Evolutionary conservation across 805 yeast genomes (phyloP), one percentile per base, ranked within the genome.

Genomic region (Ogataea sp.): DNA sequence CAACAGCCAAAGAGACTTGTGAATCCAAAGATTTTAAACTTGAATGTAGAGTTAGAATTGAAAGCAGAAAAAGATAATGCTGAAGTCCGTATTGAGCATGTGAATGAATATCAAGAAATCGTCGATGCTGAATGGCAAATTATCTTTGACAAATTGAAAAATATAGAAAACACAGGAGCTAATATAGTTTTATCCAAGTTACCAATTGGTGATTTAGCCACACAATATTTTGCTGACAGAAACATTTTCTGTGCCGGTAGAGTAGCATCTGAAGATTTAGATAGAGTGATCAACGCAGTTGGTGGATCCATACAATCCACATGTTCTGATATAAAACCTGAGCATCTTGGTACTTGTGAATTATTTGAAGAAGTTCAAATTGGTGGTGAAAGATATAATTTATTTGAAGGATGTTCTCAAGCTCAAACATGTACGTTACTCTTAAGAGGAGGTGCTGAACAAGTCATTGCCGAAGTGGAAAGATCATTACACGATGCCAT

Each of bases 71-170:
- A 88, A 68, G 98, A 93, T 62, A 93, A 93, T 58, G 98, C 98
- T 9, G 98, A 93, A 69, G 97, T 93, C 26, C 78, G 98, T 50
- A 93, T 93, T 37, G 94, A 86, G 53, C 83, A 88, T 59, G 97
- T 93, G 40, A 74, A 77, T 42, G 97, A 90, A 53, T 93, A 93
- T 64, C 98, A 93, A 68, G 87, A 82, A 26, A 83, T 93, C 42
- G 98, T 93, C 16, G 97, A 93, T 63, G 98, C 98, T n/a, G 98
- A 93, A 64, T 93, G 98, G 97, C 78, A 85, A 59, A 83, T 93
- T 49, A 93, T 93, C 48, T 71, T 84, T 53, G 75, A 82, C 56
- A 93, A 93, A 65, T 73, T 93, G 49, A 83, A 85, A 54, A 81
- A 86, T 38, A 83, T 93, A 48, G 81, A 78, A 51, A 72, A 70